Conservation (phyloP, 1,284 basidiomycete genomes). For the Pyrrhoderma lamaoense region DNA sequence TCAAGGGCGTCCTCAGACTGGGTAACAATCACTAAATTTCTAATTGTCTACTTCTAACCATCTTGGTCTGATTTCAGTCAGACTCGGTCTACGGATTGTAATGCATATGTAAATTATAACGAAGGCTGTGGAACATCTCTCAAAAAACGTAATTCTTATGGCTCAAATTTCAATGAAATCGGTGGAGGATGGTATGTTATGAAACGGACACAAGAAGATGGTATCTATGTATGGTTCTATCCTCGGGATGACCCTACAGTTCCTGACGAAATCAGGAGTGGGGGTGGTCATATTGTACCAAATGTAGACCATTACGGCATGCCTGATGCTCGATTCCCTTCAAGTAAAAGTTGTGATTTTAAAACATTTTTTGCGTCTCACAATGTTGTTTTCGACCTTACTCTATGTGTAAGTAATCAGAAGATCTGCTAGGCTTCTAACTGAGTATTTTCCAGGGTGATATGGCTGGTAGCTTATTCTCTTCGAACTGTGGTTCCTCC, state of each 20-base stretch:
- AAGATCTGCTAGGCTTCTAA: not conserved
- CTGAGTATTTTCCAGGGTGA: slow-evolving; percentile 18
- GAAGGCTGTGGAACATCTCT: slow-evolving; percentile 33
- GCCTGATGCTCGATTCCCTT: slow-evolving; percentile 27
- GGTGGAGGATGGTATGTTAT: slow-evolving; percentile 27
- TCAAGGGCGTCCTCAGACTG: slow-evolving; percentile 18
- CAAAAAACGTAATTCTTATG: slow-evolving; percentile 24
- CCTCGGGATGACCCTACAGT: slow-evolving; percentile 21
- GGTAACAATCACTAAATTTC: slow-evolving; percentile 20
- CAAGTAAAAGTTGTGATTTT: slow-evolving; percentile 22
- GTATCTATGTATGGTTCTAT: slow-evolving; percentile 30
- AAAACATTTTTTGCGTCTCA: slow-evolving; percentile 23
- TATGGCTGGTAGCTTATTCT: slow-evolving; percentile 20
- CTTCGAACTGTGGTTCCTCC: slow-evolving; percentile 21
- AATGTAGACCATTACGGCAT: slow-evolving; percentile 21
- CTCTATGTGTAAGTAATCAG: slow-evolving; percentile 20
- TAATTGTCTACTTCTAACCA: not conserved
- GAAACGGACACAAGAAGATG: slow-evolving; percentile 21
- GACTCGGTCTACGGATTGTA: slow-evolving; percentile 25
- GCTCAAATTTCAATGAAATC: slow-evolving; percentile 26
- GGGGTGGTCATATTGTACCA: slow-evolving; percentile 23
- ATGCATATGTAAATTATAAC: slow-evolving; percentile 30
- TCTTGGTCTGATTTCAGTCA: slow-evolving; percentile 1
- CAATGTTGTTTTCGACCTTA: slow-evolving; percentile 22
- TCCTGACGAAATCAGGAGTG: slow-evolving; percentile 24